Evolutionary conservation across 2,329 filamentous ascomycete species (phyloP).

Genomic region (Triangularia setosa): DNA sequence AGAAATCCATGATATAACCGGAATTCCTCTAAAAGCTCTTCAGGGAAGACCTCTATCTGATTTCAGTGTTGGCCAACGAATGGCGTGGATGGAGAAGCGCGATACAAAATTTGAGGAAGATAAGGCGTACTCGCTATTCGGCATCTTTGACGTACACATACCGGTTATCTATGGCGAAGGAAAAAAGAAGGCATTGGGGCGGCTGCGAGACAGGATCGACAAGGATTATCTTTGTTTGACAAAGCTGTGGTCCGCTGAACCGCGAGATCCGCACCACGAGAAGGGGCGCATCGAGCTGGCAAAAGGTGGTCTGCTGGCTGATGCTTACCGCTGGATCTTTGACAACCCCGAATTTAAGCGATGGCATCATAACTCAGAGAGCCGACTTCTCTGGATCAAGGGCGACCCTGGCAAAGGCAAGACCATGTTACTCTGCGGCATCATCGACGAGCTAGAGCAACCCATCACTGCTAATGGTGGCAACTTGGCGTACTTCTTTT

Average conservation of each 20-base stretch:
- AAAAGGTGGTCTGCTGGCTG: conserved; percentile 33
- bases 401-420: conserved; percentile 45
- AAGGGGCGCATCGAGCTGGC: conserved; percentile 35
- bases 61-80: conserved; percentile 12
- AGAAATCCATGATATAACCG: conserved; percentile 10
- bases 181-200: conserved; percentile 12
- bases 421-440: conserved; percentile 40
- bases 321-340: conserved; percentile 37
- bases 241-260: conserved; percentile 21
- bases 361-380: conserved; percentile 20
- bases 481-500: conserved; percentile 32
- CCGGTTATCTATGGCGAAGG: conserved; percentile 19
- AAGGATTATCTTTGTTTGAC: conserved; percentile 8
- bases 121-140: too few species aligned
- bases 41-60: conserved; percentile 9
- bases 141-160: conserved; percentile 15
- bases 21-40: conserved; percentile 10
- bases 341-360: conserved; percentile 26
- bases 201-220: conserved; percentile 10
- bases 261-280: conserved; percentile 29
- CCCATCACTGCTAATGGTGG: neutral
- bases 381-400: conserved; percentile 12
- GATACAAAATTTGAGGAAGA: conserved; percentile 12
- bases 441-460: conserved; percentile 34
- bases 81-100: conserved; percentile 13